Evolutionary conservation across 1,284 basidiomycete species (phyloP).

Genomic region (Microbotryum lychnidis-dioicae): DNA sequence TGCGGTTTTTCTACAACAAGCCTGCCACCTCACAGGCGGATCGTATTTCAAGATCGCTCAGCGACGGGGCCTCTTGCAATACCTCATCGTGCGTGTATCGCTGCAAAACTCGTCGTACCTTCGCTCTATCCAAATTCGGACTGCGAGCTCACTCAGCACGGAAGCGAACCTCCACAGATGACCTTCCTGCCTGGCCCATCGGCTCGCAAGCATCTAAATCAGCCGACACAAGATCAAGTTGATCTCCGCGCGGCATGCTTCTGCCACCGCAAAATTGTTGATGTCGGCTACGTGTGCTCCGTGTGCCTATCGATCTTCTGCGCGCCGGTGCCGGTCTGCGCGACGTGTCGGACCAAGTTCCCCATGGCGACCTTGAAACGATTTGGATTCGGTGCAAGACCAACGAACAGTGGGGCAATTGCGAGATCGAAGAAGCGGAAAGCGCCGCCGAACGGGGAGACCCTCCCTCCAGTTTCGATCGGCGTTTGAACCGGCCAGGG

Average conservation of each 20-base stretch:
- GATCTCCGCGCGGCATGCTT: conserved; percentile 98
- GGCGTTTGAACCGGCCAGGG: no score
- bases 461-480: no score
- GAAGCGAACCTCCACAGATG: conserved; percentile 52
- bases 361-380: conserved; percentile 78
- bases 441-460: conserved; percentile 5
- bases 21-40: conserved; percentile 87
- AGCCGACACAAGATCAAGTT: conserved; percentile 86
- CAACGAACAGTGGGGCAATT: neutral
- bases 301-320: conserved; percentile 93
- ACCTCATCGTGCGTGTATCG: conserved; percentile 59
- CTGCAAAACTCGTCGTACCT: neutral
- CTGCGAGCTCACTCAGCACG: neutral
- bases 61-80: conserved; percentile 74
- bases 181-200: conserved; percentile 77
- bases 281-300: conserved; percentile 95
- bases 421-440: conserved; percentile 28
- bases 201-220: conserved; percentile 66
- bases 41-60: conserved; percentile 79
- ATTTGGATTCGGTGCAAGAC: conserved; percentile 42
- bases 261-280: conserved; percentile 93
- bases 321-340: conserved; percentile 82
- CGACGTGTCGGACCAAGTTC: conserved; percentile 84
- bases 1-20: conserved; percentile 94
- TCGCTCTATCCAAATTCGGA: neutral